Conservation (phyloP, 108 stramenopile species). For the Fistulifera solaris region DNA sequence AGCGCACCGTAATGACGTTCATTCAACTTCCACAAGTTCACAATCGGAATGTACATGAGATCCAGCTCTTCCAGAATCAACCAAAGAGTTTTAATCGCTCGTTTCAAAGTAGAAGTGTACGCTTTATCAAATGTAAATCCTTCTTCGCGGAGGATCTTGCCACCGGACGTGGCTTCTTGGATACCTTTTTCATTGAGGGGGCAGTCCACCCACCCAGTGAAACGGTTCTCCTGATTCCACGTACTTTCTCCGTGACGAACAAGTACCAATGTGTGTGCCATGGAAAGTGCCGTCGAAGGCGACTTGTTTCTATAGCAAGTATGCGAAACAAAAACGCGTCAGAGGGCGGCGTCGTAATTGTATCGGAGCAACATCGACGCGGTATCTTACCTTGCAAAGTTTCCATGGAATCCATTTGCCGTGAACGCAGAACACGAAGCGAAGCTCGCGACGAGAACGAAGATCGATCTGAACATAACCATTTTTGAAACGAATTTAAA, state of each 20-base stretch:
- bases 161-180: conserved; percentile 79
- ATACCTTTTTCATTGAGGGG: conserved; percentile 82
- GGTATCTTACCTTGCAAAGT: no score
- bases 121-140: conserved; percentile 83
- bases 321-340: no score
- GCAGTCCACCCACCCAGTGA: conserved; percentile 84
- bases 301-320: no score
- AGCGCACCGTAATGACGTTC: conserved; percentile 91
- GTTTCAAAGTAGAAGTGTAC: conserved; percentile 93
- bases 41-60: conserved; percentile 90
- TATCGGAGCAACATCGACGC: no score
- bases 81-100: conserved; percentile 90
- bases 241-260: conserved; percentile 96
- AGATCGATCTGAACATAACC: no score
- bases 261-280: conserved; percentile 50
- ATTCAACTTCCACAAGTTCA: conserved; percentile 76
- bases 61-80: conserved; percentile 78
- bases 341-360: no score
- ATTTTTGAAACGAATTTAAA: no score
- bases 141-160: conserved; percentile 59
- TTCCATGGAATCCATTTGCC: no score
- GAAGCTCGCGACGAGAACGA: no score
- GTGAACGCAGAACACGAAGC: no score
- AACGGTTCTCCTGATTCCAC: conserved; percentile 86
- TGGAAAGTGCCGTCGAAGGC: background rate